Conservation (phyloP, 768 basidiomycete genomes). For the Russula olivacea region DNA sequence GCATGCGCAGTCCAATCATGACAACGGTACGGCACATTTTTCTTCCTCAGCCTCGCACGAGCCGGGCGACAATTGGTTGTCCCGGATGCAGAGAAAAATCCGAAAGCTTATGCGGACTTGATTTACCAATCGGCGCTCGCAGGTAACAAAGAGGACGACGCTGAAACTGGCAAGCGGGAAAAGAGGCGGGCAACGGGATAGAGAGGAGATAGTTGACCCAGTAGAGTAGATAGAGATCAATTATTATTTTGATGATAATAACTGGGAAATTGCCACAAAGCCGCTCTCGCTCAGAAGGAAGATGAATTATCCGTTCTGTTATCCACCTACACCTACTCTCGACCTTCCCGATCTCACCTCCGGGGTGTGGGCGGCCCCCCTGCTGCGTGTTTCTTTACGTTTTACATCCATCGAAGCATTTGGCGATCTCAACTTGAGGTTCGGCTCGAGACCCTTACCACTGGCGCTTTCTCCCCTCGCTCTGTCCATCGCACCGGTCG, state of each 20-base stretch:
- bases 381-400: constrained; percentile 24
- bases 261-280: constrained; percentile 14
- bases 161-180: constrained; percentile 35
- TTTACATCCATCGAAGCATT: constrained; percentile 18
- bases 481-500: neutral
- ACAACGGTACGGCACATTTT: constrained; percentile 77
- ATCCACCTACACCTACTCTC: constrained; percentile 6
- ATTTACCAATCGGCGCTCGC: constrained; percentile 16
- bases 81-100: constrained; percentile 61
- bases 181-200: constrained; percentile 48
- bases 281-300: neutral
- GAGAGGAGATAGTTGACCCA: constrained; percentile 23
- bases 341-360: constrained; percentile 20
- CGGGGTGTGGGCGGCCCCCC: constrained; percentile 18
- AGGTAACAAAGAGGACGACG: constrained; percentile 28
- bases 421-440: constrained; percentile 18
- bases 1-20: constrained; percentile 30
- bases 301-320: neutral
- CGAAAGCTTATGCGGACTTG: constrained; percentile 64
- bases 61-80: constrained; percentile 54
- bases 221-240: constrained; percentile 4
- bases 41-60: constrained; percentile 48
- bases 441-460: constrained; percentile 10
- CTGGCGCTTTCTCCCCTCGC: constrained; percentile 8
- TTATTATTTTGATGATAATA: constrained; percentile 4